phyloP scores from a whole-genome alignment of 257 asterid genomes.

The Mitragyna speciosa region DNA sequence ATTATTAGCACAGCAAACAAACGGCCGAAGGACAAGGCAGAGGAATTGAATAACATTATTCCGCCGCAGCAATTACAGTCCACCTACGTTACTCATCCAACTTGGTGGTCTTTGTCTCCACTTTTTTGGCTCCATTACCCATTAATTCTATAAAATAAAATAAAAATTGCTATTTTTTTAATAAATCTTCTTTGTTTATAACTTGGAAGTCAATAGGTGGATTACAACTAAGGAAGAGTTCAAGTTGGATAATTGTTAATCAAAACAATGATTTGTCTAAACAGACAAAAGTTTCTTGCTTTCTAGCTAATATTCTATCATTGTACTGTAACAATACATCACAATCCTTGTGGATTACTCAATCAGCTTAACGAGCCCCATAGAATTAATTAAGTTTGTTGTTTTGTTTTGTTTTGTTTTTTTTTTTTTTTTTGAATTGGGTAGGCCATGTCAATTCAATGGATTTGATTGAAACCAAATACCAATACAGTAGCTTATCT shows the following conservation, averaged over 20 bases:
- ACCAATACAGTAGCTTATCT: neutral
- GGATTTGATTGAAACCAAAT: constrained; percentile 2
- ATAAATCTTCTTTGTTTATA: neutral
- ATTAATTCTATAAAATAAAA: neutral
- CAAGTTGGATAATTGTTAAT: constrained; percentile 9
- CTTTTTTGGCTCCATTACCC: neutral
- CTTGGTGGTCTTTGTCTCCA: constrained; percentile 23
- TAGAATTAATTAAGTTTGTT: neutral
- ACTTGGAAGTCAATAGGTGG: constrained; percentile 24
- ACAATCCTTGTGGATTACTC: constrained; percentile 2
- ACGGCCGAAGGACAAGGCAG: neutral
- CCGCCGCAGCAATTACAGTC: constrained; percentile 11
- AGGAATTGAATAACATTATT: neutral
- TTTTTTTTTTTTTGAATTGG: neutral
- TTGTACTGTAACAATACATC: neutral
- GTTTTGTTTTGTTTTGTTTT: neutral
- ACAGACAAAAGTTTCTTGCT: constrained; percentile 4
- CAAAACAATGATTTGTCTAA: constrained; percentile 17
- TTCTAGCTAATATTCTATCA: neutral
- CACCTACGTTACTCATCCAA: neutral
- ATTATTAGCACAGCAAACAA: constrained; percentile 1
- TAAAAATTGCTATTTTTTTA: too few species aligned
- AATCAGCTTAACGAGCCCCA: neutral
- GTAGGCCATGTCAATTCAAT: neutral
- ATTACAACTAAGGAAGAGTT: constrained; percentile 34